Base-by-base conservation (phyloP, 2,329 filamentous ascomycete species). In the Cryphonectria japonica region DNA sequence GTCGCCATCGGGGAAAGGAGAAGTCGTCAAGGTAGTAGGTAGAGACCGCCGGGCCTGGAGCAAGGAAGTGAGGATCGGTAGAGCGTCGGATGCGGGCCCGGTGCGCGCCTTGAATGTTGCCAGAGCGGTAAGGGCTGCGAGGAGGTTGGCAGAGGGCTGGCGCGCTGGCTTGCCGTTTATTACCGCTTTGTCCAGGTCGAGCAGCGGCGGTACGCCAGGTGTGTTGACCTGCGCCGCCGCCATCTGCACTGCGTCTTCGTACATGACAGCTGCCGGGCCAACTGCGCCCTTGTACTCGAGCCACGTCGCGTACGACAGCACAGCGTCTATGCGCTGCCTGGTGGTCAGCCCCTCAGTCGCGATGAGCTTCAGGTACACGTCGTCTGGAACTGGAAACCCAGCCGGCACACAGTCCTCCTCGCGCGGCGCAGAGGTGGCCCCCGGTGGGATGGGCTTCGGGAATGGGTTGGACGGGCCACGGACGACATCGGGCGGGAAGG, bases 1-100 rank as follows among this genome's bases (percentile, higher is more conserved):
- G 7, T 39, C 65, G 52, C n/a, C 61, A 32, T 29, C 60, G 50
- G 9, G 62, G 16, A 4, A 29, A 3, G 14, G n/a, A 29, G 67
- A 32, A 74, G 70, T 68, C 76, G 41, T 69, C 77, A 26, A 74
- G 1, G 82, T 5, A 11, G 61, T 77, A 69, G 82, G 86, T 63
- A 83, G 90, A 77, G 76, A 90, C 80, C 92, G 90, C 34, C 94
- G 90, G 11, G 94, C 92, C 74, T 93, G 90, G 14, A 98, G 89
- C 61, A 97, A 84, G 39, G 94, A 97, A 57, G 97, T 86, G 76
- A 97, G 92, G 67, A 97, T 93, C 2, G 95, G 93, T 1, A 98
- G 86, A 1, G 95, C 93, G 4, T 85, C 82, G 8, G 88, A 81
- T 26, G 94, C 78, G 74, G 94, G 87, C 26, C 89, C 91, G 69